Base-by-base conservation (phyloP, 1,284 basidiomycete genomes). In the Volvariella volvacea region DNA sequence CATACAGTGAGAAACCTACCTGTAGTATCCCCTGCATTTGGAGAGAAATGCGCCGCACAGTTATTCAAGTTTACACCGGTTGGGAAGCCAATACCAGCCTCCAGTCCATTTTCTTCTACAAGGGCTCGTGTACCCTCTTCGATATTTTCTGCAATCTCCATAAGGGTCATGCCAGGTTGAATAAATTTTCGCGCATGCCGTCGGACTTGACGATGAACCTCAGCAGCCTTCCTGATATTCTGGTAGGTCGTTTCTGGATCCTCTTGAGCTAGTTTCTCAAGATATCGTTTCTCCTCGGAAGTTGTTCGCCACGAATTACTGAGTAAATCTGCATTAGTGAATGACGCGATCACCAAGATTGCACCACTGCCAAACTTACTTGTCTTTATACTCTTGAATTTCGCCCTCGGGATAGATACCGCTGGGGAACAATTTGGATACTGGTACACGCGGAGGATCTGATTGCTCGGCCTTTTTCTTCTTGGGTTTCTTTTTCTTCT, bases 401-500 rank as follows among this genome's bases (percentile, higher is more conserved):
- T 99, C 88, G 42, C 94, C 95, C 55, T 89, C 88, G 6, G 95
- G 94, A 67, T 84, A 99, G 39, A 82, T 69, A 28, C 90, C 91
- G 58, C 79, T 80, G 16, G 86, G 78, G 71, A 92, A 99, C 50
- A 99, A 76, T 61, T 93, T 94, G 50, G 87, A 87, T 52, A 99
- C 64, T 2, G 90, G 92, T 16, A 96, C 73, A 15, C 90, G 80
- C n/a, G 95, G 95, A 16, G 96, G 96, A 43, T 94, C 91, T n/a
- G 81, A 83, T 68, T 98, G 95, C 50, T 79, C 74, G 14, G 57
- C 50, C 59, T 80, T 82, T 67, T 91, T 92, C 31, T 82, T 61
- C 67, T 92, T 95, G 66, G 90, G 92, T 73, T 96, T 96, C 63
- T 96, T 97, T 74, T 96, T 96, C 64, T 96, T 97, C 74, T 89